Percentiles rank a stretch among this genome's conserved stretches.
Conservation (phyloP, 164 flowering plant genomes). For the Umbilicus rupestris region DNA sequence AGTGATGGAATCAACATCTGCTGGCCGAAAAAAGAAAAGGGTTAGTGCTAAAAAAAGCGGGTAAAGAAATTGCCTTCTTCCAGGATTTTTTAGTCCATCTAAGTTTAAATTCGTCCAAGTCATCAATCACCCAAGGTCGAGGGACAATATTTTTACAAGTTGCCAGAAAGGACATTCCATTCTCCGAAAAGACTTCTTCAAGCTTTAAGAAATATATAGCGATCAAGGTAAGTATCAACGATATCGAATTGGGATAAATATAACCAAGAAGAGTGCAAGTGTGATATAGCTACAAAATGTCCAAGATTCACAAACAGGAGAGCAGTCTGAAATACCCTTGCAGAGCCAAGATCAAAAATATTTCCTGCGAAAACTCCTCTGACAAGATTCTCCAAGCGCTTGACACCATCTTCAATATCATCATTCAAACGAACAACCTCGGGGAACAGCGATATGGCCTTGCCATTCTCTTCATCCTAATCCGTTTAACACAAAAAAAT, state of each 20-base stretch:
- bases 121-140: constrained; percentile 99
- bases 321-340: constrained; percentile 43
- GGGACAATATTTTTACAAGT: constrained; percentile 84
- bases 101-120: constrained; percentile 58
- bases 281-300: too few relatives aligned
- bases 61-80: constrained; percentile 57
- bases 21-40: neutral
- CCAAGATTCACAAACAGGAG: neutral
- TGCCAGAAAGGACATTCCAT: constrained; percentile 96
- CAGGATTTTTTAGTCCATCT: constrained; percentile 77
- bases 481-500: constrained; percentile 7
- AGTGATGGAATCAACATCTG: constrained; percentile 8
- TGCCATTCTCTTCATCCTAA: constrained; percentile 96
- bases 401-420: constrained; percentile 72
- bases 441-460: constrained; percentile 74
- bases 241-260: neutral
- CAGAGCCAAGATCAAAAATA: constrained; percentile 98
- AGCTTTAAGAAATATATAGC: constrained; percentile 52
- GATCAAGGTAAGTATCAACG: neutral
- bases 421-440: constrained; percentile 71
- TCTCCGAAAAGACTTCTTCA: constrained; percentile 92
- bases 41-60: constrained; percentile 1
- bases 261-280: neutral
- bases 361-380: constrained; percentile 98
- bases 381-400: constrained; percentile 72